Percentiles rank a stretch among this genome's conserved stretches.
These are phyloP conservation scores for Escallonia rubra DNA, from an alignment of 129 eudicot genomes.

Conservation along the genomic window DNA sequence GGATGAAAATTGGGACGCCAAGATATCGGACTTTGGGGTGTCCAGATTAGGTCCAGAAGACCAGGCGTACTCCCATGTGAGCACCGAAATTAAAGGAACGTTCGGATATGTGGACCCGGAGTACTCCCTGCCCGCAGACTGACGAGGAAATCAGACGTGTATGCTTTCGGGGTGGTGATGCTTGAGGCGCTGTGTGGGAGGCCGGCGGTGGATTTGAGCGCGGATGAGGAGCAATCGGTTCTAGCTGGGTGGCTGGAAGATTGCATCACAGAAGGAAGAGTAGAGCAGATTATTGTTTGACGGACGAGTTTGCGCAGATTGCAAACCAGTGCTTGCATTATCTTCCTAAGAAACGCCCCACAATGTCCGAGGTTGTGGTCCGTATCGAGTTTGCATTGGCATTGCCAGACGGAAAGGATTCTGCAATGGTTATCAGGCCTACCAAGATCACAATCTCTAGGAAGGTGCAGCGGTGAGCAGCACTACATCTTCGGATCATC, in stretches of 20 bases:
- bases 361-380: slow-evolving; percentile 1
- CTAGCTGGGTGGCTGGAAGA: not conserved
- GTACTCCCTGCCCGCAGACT: not conserved
- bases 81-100: not conserved
- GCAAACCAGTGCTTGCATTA: not conserved
- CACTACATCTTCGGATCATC: too few species aligned
- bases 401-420: not conserved
- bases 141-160: not conserved
- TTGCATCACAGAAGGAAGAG: not conserved
- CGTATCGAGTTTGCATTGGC: not conserved
- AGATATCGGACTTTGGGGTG: slow-evolving; percentile 9
- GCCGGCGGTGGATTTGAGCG: not conserved
- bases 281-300: not conserved
- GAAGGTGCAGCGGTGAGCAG: too few species aligned
- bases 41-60: slow-evolving; percentile 7
- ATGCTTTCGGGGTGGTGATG: not conserved
- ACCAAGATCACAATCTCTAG: too few species aligned
- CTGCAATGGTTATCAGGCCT: not conserved
- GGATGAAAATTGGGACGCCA: slow-evolving; percentile 6
- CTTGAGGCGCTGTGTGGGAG: not conserved
- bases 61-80: not conserved
- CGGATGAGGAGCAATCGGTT: not conserved
- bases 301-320: not conserved
- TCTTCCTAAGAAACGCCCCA: not conserved
- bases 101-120: not conserved